phyloP scores from a whole-genome alignment of 148 eudicot species.

The Silene latifolia region DNA sequence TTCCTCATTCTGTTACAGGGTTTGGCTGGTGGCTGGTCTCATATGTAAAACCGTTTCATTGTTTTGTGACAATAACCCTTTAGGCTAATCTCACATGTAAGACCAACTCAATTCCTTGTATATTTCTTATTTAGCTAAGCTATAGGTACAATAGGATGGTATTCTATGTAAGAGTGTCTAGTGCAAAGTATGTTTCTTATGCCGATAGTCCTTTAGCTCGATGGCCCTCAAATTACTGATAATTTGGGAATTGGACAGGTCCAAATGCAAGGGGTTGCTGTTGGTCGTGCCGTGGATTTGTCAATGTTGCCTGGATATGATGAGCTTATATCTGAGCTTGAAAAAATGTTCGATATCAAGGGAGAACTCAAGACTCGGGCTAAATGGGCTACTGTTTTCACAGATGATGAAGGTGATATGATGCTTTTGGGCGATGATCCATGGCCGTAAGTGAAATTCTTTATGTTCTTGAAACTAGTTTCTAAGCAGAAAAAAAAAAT shows the following conservation, averaged over 20 bases:
- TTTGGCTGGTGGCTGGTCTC: no score
- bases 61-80: no score
- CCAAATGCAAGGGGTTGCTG: constrained; percentile 94
- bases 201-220: neutral
- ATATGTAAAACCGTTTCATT: no score
- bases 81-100: no score
- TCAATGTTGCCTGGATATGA: constrained; percentile 49
- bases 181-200: no score
- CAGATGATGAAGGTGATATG: constrained; percentile 93
- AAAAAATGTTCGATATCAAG: constrained; percentile 73
- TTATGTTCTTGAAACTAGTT: neutral
- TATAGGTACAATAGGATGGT: no score
- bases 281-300: constrained; percentile 93
- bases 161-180: no score
- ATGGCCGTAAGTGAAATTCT: constrained; percentile 71
- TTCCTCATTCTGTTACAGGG: no score
- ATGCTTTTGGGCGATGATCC: constrained; percentile 95
- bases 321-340: constrained; percentile 63
- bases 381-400: constrained; percentile 75
- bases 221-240: neutral
- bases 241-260: constrained; percentile 39
- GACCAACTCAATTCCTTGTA: no score
- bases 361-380: constrained; percentile 57
- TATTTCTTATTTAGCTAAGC: no score
- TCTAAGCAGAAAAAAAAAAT: no score